These are phyloP conservation scores for Citrullus amarus DNA, from an alignment of 306 rosid genomes.

Conservation along the genomic window DNA sequence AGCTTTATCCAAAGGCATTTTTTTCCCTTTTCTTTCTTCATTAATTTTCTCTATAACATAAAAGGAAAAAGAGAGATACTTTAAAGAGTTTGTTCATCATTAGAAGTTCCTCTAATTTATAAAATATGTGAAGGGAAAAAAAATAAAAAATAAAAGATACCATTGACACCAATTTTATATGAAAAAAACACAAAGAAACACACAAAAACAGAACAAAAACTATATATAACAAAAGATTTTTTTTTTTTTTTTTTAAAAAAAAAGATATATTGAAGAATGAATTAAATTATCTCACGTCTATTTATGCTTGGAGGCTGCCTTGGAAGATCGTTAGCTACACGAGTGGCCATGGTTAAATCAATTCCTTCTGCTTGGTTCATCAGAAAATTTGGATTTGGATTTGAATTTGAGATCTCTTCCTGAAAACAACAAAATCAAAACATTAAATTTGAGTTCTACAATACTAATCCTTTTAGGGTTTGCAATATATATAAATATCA, in stretches of 20 bases:
- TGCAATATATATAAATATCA: neutral
- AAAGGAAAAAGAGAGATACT: too few relatives aligned
- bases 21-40: neutral
- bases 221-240: neutral
- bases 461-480: neutral
- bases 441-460: neutral
- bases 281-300: conserved; percentile 47
- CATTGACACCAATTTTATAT: neutral
- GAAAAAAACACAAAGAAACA: neutral
- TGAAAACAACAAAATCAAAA: conserved; percentile 7
- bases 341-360: conserved; percentile 35
- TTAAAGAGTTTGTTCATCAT: too few relatives aligned
- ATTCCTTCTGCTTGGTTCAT: conserved; percentile 49
- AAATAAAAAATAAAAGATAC: neutral
- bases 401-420: conserved; percentile 64
- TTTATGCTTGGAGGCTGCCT: conserved; percentile 48
- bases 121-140: neutral
- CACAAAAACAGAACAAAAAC: neutral
- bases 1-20: neutral
- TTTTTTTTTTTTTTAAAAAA: neutral
- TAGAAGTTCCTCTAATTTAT: too few relatives aligned
- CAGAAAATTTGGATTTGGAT: conserved; percentile 30
- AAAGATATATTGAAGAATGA: neutral
- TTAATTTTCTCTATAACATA: too few relatives aligned
- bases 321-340: conserved; percentile 60